These are phyloP conservation scores for Chenopodium album DNA, from an alignment of 148 eudicot species.

Conservation along the genomic window DNA sequence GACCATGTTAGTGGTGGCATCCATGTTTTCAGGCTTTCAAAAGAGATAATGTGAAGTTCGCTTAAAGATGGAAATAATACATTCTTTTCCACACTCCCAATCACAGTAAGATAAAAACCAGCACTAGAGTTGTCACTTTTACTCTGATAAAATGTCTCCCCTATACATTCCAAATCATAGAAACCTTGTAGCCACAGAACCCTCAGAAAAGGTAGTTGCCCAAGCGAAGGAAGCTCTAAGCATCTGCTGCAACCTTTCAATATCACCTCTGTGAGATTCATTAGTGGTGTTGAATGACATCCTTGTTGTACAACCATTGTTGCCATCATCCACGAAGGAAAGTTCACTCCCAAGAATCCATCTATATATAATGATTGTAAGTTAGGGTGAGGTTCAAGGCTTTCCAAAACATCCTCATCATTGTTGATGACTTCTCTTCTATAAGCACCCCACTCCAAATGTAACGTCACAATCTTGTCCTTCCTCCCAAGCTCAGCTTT, in stretches of 20 bases:
- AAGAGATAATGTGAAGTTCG: no score
- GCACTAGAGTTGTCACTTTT: no score
- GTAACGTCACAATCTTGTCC: neutral
- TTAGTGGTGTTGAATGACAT: no score
- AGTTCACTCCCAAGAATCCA: neutral
- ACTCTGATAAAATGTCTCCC: no score
- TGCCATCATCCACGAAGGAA: conserved; percentile 5
- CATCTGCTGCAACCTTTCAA: neutral
- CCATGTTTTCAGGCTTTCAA: neutral
- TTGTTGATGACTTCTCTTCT: neutral
- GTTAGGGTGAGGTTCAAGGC: conserved; percentile 3
- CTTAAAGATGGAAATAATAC: no score
- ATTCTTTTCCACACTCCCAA: no score
- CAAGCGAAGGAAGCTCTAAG: neutral
- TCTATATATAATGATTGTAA: neutral
- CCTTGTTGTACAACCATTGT: neutral
- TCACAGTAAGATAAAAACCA: no score
- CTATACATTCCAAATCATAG: no score
- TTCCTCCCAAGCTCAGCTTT: conserved; percentile 1
- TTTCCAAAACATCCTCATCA: conserved; percentile 14
- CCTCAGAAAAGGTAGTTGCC: neutral
- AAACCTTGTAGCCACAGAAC: no score
- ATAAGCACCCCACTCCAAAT: neutral
- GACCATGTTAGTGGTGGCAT: neutral
- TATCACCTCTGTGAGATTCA: neutral